phyloP scores from a whole-genome alignment of 2,329 filamentous ascomycete species.

The Neofusicoccum cordaticola region DNA sequence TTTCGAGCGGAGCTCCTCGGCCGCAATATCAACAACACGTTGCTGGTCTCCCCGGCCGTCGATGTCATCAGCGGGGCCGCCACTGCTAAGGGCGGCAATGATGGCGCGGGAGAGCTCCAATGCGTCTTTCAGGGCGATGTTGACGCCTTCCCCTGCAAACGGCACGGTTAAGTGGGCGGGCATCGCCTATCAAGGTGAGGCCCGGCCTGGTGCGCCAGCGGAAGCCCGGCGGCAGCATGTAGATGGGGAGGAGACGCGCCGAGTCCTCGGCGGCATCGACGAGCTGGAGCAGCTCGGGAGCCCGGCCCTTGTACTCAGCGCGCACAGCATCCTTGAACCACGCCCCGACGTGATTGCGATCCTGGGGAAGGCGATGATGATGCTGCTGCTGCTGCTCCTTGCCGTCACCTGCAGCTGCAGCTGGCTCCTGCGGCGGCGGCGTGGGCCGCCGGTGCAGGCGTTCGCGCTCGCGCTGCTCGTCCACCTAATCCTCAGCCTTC shows the following conservation, averaged over 20 bases:
- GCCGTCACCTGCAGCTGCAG: conserved; percentile 16
- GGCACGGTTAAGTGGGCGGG: conserved; percentile 40
- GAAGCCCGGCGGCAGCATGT: conserved; percentile 41
- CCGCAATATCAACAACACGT: background rate
- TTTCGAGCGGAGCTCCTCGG: background rate
- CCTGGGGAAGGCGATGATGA: background rate
- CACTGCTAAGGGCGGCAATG: conserved; percentile 22
- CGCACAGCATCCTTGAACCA: conserved; percentile 20
- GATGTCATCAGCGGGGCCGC: background rate
- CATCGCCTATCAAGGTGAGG: conserved; percentile 42
- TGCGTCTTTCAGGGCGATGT: conserved; percentile 37
- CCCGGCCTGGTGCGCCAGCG: conserved; percentile 37
- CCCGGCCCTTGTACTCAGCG: conserved; percentile 31
- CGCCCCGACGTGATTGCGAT: conserved; percentile 10
- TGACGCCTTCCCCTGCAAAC: conserved; percentile 38
- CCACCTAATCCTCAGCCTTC: conserved; percentile 26
- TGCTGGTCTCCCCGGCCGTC: too few relatives aligned
- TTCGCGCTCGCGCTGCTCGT: background rate
- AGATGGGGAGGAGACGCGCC: conserved; percentile 26
- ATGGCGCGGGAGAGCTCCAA: conserved; percentile 35
- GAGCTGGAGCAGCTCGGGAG: conserved; percentile 27
- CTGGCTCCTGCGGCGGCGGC: background rate
- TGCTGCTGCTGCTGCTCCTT: background rate
- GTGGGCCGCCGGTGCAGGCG: background rate
- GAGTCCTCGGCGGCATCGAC: conserved; percentile 26